Percentiles rank a stretch among this genome's conserved stretches.
Conservation (phyloP, 164 flowering plant species). For the Taxillus chinensis region DNA sequence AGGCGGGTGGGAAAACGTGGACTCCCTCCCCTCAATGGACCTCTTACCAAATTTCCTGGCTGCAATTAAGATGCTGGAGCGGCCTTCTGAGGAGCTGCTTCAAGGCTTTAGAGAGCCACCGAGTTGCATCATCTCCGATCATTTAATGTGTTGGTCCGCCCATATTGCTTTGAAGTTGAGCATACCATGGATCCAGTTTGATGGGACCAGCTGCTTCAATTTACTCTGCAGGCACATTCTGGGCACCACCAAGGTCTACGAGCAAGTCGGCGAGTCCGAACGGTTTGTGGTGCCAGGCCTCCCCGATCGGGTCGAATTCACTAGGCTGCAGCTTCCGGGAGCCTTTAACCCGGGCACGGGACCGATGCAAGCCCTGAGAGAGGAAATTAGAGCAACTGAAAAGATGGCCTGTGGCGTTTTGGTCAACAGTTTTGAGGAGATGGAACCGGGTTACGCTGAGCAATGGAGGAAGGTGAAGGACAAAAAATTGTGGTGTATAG, state of each 20-base stretch:
- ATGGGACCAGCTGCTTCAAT: constrained; percentile 27
- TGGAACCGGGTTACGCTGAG: constrained; percentile 22
- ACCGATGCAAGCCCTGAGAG: not conserved
- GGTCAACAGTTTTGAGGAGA: constrained; percentile 28
- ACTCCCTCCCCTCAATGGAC: constrained; percentile 8
- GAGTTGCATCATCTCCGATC: constrained; percentile 24
- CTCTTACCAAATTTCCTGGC: constrained; percentile 10
- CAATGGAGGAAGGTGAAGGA: constrained; percentile 15
- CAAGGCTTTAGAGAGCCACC: constrained; percentile 10
- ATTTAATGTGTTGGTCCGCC: constrained; percentile 16
- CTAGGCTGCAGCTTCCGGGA: constrained; percentile 18
- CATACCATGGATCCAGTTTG: constrained; percentile 40
- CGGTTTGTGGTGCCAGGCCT: constrained; percentile 26
- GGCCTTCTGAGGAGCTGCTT: constrained; percentile 8
- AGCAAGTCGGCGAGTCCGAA: constrained; percentile 18
- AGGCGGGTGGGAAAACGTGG: constrained; percentile 21
- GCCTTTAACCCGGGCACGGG: not conserved
- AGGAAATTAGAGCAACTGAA: constrained; percentile 5
- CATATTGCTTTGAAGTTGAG: constrained; percentile 16
- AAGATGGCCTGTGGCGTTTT: constrained; percentile 22
- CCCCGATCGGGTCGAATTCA: constrained; percentile 26
- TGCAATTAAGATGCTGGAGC: constrained; percentile 9
- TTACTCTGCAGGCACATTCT: constrained; percentile 13
- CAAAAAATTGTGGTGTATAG: constrained; percentile 14
- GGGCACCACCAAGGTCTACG: constrained; percentile 7